Base-by-base conservation (phyloP, 2,329 filamentous ascomycete species). In the Pestalotiopsis sp. region DNA sequence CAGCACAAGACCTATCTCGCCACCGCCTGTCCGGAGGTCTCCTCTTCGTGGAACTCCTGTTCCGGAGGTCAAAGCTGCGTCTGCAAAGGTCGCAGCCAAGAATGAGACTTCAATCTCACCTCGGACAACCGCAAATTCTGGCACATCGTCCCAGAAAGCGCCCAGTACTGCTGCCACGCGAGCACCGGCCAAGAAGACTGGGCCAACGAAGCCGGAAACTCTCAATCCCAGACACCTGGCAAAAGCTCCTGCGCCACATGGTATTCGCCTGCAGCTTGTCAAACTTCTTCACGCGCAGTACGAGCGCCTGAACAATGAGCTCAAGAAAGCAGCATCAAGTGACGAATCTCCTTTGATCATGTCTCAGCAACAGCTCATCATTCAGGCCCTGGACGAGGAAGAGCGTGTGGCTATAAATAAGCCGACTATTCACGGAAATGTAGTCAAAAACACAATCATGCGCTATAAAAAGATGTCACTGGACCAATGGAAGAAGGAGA, bases 361-460 rank as follows among this genome's bases (percentile, higher is more conserved):
- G 61, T 87, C 86, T 1, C 84, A 89, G 1, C 89, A 93, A 75
- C 87, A 91, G 60, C 83, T 95, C 25, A 91, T 94, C 70, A 88
- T 86, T 72, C 83, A 89, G 70, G 88, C 90, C 0, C 82, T 95
- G 1, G 92, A 95, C 72, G 90, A 95, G 70, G 97, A 99, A 80
- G 90, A 97, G 77, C 88, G 88, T 45, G 83, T 89, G 7, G 94
- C 94, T 1, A 84, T 84, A 13, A 89, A 91, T 17, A 91, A 91
- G 69, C 82, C 86, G 1, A 80, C 86, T 0, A 89, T 98, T 36
- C 99, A 99, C 39, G 84, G 87, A 7, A 97, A 97, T 74, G 84
- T 94, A 31, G 89, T 98, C 78, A 97, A 95, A 77, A 92, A 94
- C 72, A 90, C 90, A 41, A 91, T 98, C 69, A 86, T 92, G 74